Conservation (phyloP, 208 protist species). For the Leptomonas pyrrhocoris region DNA sequence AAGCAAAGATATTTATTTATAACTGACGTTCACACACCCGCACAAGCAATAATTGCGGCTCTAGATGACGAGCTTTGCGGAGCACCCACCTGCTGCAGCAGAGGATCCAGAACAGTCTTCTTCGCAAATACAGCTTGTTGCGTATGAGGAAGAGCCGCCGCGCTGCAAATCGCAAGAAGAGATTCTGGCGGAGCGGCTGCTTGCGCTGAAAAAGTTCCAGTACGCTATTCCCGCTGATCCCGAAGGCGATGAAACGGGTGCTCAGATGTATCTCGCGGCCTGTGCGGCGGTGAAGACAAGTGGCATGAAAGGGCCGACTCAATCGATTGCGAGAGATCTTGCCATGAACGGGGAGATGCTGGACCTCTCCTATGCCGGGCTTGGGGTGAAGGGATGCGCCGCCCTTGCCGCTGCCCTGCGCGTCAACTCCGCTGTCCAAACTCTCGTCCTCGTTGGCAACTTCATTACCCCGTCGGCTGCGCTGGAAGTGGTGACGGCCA, state of each 20-base stretch:
- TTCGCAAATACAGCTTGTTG: constrained; percentile 42
- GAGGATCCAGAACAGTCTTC: constrained; percentile 14
- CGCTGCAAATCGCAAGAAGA: constrained; percentile 64
- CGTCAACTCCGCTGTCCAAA: constrained; percentile 65
- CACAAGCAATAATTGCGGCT: background rate
- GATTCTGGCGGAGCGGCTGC: constrained; percentile 66
- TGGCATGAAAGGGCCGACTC: constrained; percentile 82
- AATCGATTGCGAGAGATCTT: constrained; percentile 65
- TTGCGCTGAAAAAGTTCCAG: constrained; percentile 49
- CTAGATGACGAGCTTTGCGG: constrained; percentile 2
- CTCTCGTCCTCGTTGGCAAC: constrained; percentile 77
- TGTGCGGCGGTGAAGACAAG: constrained; percentile 55
- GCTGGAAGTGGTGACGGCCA: constrained; percentile 63
- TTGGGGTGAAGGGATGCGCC: constrained; percentile 71
- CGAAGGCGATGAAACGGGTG: constrained; percentile 74
- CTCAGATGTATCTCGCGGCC: constrained; percentile 58
- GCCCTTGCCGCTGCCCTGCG: constrained; percentile 77
- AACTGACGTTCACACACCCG: no score
- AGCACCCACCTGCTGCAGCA: background rate
- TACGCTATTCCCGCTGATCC: constrained; percentile 58
- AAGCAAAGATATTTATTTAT: constrained; percentile 8
- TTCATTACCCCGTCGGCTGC: constrained; percentile 73
- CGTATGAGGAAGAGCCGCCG: constrained; percentile 70
- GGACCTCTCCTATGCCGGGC: constrained; percentile 71
- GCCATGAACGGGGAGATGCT: constrained; percentile 55